Conservation (phyloP, 192 early-diverging fungal genomes). For the Coemansia sp. region DNA sequence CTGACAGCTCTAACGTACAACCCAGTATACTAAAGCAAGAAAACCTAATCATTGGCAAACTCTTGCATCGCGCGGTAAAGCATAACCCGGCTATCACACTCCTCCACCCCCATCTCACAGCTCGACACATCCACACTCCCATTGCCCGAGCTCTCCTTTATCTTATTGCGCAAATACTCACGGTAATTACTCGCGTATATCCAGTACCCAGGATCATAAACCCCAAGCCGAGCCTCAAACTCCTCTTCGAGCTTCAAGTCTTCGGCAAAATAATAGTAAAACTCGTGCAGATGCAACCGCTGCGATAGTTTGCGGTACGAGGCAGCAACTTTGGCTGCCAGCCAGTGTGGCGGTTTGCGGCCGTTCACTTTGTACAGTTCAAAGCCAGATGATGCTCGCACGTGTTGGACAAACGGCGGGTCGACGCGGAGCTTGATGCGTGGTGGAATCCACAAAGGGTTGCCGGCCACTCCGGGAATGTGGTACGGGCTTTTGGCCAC, state of each 20-base stretch:
- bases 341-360: constrained; percentile 51
- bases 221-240: constrained; percentile 46
- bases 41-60: background rate
- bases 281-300: constrained; percentile 32
- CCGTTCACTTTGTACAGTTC: constrained; percentile 42
- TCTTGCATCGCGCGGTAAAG: background rate
- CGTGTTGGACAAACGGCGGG: constrained; percentile 49
- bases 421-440: constrained; percentile 24
- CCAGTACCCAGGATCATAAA: constrained; percentile 45
- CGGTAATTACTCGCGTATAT: constrained; percentile 46
- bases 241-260: constrained; percentile 48
- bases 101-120: background rate
- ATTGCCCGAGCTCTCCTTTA: constrained; percentile 19
- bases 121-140: background rate
- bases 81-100: background rate
- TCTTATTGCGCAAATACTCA: constrained; percentile 34
- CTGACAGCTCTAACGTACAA: too few species aligned
- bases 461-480: constrained; percentile 33
- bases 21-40: too few species aligned
- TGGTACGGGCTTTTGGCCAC: constrained; percentile 7
- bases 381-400: constrained; percentile 35
- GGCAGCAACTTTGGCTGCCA: constrained; percentile 26
- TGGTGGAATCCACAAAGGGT: constrained; percentile 45
- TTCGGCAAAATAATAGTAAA: constrained; percentile 34
- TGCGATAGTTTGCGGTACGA: constrained; percentile 16